Percentiles rank a stretch among this genome's conserved stretches.
These are phyloP conservation scores for Monosporascus sp. DNA, from an alignment of 2,329 filamentous ascomycete species.

Conservation along the genomic window DNA sequence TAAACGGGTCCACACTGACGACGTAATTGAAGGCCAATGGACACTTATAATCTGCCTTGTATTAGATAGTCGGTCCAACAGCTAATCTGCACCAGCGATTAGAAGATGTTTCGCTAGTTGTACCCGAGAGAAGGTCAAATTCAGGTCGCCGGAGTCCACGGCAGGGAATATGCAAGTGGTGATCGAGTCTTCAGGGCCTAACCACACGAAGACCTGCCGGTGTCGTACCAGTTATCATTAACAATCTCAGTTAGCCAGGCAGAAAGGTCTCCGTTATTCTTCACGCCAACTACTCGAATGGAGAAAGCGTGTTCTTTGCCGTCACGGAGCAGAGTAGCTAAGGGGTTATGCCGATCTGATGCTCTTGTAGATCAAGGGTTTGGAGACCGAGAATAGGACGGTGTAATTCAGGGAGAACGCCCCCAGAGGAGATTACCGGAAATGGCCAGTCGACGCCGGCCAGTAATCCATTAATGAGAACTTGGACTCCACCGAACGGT, in stretches of 20 bases:
- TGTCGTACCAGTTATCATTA: slow-evolving; percentile 58
- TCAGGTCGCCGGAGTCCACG: slow-evolving; percentile 31
- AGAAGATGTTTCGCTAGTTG: slow-evolving; percentile 17
- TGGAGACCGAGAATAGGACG: slow-evolving; percentile 63
- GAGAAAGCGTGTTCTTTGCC: slow-evolving; percentile 52
- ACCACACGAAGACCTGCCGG: slow-evolving; percentile 60
- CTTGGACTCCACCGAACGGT: slow-evolving; percentile 63
- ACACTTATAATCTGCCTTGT: slow-evolving; percentile 44
- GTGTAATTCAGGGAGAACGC: slow-evolving; percentile 62
- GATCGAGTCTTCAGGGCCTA: slow-evolving; percentile 40
- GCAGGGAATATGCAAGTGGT: slow-evolving; percentile 43
- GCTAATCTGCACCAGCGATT: slow-evolving; percentile 10
- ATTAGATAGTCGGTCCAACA: slow-evolving; percentile 10
- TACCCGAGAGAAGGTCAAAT: slow-evolving; percentile 35
- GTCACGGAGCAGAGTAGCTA: slow-evolving; percentile 53
- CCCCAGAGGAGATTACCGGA: slow-evolving; percentile 65
- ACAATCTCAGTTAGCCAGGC: slow-evolving; percentile 44
- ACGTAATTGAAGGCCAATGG: slow-evolving; percentile 52
- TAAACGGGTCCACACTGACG: slow-evolving; percentile 28
- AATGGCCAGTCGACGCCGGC: slow-evolving; percentile 64
- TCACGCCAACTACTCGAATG: slow-evolving; percentile 51
- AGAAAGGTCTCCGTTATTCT: slow-evolving; percentile 43
- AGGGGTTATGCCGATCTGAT: slow-evolving; percentile 65
- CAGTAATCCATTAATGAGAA: slow-evolving; percentile 52
- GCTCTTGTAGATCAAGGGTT: slow-evolving; percentile 60